Percentiles rank a stretch among this genome's conserved stretches.
These are phyloP conservation scores for Stephania yunnanensis DNA, from an alignment of 164 flowering plant species.

Conservation along the genomic window DNA sequence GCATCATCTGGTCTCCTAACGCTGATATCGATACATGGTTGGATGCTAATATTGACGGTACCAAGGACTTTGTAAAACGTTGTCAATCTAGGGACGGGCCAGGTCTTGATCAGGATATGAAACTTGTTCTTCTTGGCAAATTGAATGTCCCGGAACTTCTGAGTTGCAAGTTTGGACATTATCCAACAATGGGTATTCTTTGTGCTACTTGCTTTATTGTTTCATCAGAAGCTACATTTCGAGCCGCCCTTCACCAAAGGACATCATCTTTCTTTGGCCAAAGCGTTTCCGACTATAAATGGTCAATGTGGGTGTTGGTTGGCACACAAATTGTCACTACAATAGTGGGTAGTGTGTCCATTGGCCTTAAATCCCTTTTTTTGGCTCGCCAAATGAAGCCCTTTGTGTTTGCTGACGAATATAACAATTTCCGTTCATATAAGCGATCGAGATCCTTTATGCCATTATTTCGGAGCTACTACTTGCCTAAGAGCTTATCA, in stretches of 20 bases:
- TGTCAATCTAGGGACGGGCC: not conserved
- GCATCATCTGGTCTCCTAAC: not conserved
- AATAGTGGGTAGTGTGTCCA: not conserved
- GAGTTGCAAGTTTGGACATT: not conserved
- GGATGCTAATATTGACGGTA: not conserved
- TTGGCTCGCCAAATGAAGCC: not conserved
- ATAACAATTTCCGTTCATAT: not conserved
- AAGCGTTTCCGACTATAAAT: not conserved
- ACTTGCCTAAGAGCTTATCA: not conserved
- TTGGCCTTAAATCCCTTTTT: not conserved
- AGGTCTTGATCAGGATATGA: not conserved
- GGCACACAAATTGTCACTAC: not conserved
- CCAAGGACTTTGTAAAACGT: not conserved
- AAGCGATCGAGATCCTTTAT: not conserved
- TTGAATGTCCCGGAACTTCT: not conserved
- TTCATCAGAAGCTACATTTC: not conserved
- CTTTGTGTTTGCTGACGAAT: not conserved
- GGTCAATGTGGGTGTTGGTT: not conserved
- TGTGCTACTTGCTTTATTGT: not conserved
- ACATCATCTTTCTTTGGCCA: not conserved
- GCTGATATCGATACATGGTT: not conserved
- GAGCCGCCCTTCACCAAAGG: not conserved
- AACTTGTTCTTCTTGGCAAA: not conserved
- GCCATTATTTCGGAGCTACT: not conserved
- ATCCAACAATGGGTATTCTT: not conserved